Conservation (phyloP, 208 protist genomes). For the Trichomonas tenax region DNA sequence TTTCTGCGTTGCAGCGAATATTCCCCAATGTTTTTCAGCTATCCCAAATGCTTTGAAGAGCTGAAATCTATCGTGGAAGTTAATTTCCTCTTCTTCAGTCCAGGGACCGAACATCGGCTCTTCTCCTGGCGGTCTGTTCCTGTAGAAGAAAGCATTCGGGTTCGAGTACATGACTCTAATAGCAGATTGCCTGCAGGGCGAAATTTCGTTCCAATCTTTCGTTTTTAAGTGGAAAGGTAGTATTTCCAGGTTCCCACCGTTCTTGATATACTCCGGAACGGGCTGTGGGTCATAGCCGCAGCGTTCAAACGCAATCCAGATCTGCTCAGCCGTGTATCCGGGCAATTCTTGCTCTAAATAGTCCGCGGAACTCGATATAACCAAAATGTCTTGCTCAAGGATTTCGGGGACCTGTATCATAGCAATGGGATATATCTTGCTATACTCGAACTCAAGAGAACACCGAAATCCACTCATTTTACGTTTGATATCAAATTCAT, state of each 20-base stretch:
- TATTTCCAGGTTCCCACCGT: neutral
- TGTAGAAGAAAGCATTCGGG: neutral
- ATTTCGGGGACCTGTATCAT: neutral
- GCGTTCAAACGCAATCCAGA: neutral
- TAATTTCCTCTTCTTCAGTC: neutral
- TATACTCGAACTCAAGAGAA: neutral
- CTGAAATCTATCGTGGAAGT: neutral
- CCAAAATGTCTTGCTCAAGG: neutral
- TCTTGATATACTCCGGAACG: neutral
- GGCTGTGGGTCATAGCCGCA: neutral
- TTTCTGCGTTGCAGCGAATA: neutral
- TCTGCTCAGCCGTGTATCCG: neutral
- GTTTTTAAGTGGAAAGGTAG: neutral
- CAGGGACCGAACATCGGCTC: neutral
- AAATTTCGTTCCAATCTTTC: neutral
- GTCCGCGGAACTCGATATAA: neutral
- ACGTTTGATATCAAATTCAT: too few species aligned
- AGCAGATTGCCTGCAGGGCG: neutral
- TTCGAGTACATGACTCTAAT: neutral
- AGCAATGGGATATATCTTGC: neutral
- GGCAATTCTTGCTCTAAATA: neutral
- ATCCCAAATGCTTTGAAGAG: neutral
- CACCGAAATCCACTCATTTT: neutral
- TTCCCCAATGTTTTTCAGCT: neutral
- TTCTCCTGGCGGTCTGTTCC: neutral